Evolutionary conservation across 2,329 filamentous ascomycete species (phyloP).

Genomic region (Claviceps humidiphila): DNA sequence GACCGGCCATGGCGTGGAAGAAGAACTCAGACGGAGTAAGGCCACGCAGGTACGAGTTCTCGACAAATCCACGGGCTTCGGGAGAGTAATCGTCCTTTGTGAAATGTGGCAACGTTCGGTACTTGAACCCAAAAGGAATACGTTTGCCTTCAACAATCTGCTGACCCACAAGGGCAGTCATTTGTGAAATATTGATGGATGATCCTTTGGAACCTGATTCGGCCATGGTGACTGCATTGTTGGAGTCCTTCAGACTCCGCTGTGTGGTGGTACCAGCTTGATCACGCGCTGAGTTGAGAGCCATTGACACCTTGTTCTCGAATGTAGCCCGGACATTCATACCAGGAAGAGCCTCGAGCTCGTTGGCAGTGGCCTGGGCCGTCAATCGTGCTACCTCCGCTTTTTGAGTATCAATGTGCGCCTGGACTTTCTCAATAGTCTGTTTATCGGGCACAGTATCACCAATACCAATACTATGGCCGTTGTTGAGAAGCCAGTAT

Average conservation of each 20-base stretch:
- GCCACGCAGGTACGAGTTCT: conserved; percentile 95
- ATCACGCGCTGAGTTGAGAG: conserved; percentile 90
- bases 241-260: conserved; percentile 84
- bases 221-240: conserved; percentile 95
- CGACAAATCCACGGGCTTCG: conserved; percentile 91
- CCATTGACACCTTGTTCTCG: conserved; percentile 90
- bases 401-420: conserved; percentile 72
- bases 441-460: conserved; percentile 85
- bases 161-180: conserved; percentile 95
- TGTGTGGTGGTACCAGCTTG: conserved; percentile 87
- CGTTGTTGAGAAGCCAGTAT: conserved; percentile 93
- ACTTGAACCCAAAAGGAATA: conserved; percentile 98
- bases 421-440: conserved; percentile 76
- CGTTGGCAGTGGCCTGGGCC: conserved; percentile 65
- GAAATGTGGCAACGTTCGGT: conserved; percentile 91
- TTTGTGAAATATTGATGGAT: conserved; percentile 98
- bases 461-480: conserved; percentile 96
- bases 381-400: conserved; percentile 65
- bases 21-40: conserved; percentile 95
- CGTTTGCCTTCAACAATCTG: conserved; percentile 98
- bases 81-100: conserved; percentile 99
- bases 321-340: conserved; percentile 99
- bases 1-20: conserved; percentile 99
- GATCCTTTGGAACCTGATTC: conserved; percentile 96
- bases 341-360: conserved; percentile 84